A percentile compares a stretch with the other conserved stretches of the same genome.
Conservation (phyloP, 139 green algal species). For the Edaphochlamys debaryana region DNA sequence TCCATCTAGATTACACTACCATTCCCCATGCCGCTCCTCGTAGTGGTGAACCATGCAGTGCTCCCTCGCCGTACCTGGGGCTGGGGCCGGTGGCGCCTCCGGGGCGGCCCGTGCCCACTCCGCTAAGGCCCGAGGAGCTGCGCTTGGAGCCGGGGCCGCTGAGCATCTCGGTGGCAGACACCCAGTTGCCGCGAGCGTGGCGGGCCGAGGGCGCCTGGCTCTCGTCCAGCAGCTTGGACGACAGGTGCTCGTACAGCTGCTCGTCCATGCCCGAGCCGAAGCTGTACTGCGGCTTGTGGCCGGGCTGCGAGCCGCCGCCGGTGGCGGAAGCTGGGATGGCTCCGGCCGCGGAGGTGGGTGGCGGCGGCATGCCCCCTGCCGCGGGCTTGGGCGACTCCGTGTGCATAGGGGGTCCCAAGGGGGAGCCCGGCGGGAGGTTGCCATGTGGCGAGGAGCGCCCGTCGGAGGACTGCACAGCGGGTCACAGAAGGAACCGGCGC, state of each 20-base stretch:
- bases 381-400: background rate
- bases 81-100: too few species aligned
- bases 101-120: too few species aligned
- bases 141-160: slow-evolving; percentile 30
- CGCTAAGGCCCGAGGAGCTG: slow-evolving; percentile 9
- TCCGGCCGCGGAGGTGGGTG: background rate
- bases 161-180: slow-evolving; percentile 25
- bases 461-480: background rate
- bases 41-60: too few species aligned
- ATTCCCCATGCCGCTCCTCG: too few species aligned
- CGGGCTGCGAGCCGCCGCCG: background rate
- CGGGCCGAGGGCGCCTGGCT: slow-evolving; percentile 6
- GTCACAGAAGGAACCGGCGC: background rate
- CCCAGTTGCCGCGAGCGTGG: slow-evolving; percentile 26
- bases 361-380: background rate
- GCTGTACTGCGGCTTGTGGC: slow-evolving; percentile 33
- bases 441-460: background rate
- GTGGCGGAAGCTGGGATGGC: too few species aligned
- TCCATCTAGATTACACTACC: too few species aligned
- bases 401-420: background rate
- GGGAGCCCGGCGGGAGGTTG: too few species aligned
- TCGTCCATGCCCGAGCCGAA: slow-evolving; percentile 51
- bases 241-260: slow-evolving; percentile 53
- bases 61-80: too few species aligned
- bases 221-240: slow-evolving; percentile 46